Evolutionary conservation across 2,329 filamentous ascomycete species (phyloP), one percentile per base, ranked within the genome.

Genomic region (Aspergillus sp.): DNA sequence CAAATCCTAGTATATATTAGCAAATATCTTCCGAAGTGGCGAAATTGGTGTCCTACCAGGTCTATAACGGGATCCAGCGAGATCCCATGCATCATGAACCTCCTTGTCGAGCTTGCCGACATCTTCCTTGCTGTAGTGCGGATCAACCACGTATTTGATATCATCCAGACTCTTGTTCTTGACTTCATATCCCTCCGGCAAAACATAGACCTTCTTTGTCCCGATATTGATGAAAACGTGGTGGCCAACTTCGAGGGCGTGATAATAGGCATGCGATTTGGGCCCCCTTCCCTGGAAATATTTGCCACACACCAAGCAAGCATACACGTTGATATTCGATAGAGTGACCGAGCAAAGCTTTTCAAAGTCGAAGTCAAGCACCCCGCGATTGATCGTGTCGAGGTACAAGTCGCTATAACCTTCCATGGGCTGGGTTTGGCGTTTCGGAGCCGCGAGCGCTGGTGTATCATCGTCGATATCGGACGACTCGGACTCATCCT

Each of bases 161-260:
- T 98, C 93, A 53, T 97, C 93, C 54, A 98, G 79, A 39, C 89
- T 91, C 68, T 90, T 90, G 69, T 88, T 95, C 67, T 84, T 86
- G 47, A 98, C 93, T 68, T 98, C 93, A 68, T 98, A 98, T 41
- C 91, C 91, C 66, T 98, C 93, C 1, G 93, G 93, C 40, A 98
- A 64, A 7, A 74, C 58, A 48, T 72, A 74, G 2, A 72, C 65
- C 51, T 67, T 69, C 45, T 67, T 67, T 2, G 59, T 67, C 13
- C 90, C 84, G 82, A 98, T 93, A 70, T 97, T 97, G 76, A 98
- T 91, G 69, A 89, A 98, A 45, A 97, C 91, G 75, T 98, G 93
- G 69, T 98, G 93, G 49, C 85, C 88, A 56, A 94, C 85, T 59
- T 98, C 91, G 48, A 98, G 82, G 46, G 91, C 87, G 73, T 98